These are phyloP conservation scores for Bipolaris zeicola DNA, from an alignment of 2,329 filamentous ascomycete genomes.

Conservation along the genomic window DNA sequence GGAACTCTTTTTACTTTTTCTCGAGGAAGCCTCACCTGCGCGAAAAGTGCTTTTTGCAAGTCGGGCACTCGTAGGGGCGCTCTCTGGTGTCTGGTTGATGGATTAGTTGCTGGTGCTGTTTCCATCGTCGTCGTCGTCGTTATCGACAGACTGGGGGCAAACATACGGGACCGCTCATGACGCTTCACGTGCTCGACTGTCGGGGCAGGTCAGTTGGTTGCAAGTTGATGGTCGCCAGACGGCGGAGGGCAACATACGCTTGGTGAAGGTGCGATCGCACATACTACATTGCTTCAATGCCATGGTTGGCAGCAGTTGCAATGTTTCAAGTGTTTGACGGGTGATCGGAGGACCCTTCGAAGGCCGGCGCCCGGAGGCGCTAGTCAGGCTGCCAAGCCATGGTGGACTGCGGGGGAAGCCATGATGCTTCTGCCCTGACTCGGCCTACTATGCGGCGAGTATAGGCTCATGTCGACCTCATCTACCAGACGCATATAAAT, in stretches of 20 bases:
- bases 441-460: slow-evolving; percentile 25
- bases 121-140: neutral
- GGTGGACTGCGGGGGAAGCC: slow-evolving; percentile 36
- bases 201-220: slow-evolving; percentile 9
- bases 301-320: slow-evolving; percentile 28
- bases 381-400: slow-evolving; percentile 25
- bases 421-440: slow-evolving; percentile 31
- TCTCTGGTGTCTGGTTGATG: slow-evolving; percentile 57
- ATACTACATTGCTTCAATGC: slow-evolving; percentile 49
- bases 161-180: slow-evolving; percentile 61
- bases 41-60: slow-evolving; percentile 61
- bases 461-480: slow-evolving; percentile 39
- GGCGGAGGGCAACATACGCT: slow-evolving; percentile 31
- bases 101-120: too few relatives aligned
- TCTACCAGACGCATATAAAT: slow-evolving; percentile 34
- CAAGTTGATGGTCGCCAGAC: neutral
- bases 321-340: slow-evolving; percentile 16
- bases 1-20: slow-evolving; percentile 13
- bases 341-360: slow-evolving; percentile 22
- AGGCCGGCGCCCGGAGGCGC: slow-evolving; percentile 22
- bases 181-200: slow-evolving; percentile 58
- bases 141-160: neutral
- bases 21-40: slow-evolving; percentile 51
- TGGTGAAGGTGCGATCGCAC: slow-evolving; percentile 62
- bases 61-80: slow-evolving; percentile 59